Conservation (phyloP, 345 rosid species). For the Murraya paniculata region DNA sequence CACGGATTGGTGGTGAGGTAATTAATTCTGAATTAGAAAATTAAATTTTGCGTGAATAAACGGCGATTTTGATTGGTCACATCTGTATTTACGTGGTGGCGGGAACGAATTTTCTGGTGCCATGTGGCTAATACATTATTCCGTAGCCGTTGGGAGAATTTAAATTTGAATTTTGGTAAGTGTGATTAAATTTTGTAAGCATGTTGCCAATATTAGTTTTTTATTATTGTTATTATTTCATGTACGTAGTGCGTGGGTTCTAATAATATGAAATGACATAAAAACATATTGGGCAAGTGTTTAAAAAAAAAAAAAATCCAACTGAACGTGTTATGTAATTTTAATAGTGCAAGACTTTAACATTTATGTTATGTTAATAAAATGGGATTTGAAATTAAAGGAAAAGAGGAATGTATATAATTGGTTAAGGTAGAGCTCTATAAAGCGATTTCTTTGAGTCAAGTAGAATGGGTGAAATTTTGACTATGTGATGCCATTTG, state of each 20-base stretch:
- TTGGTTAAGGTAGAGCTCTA: no score
- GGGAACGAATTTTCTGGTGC: conserved; percentile 7
- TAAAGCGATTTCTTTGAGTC: neutral
- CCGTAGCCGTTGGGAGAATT: conserved; percentile 7
- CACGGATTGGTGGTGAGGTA: neutral
- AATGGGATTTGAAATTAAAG: no score
- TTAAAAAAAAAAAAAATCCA: no score
- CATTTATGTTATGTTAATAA: no score
- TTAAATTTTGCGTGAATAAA: neutral
- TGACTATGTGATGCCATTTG: neutral
- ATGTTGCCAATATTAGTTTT: neutral
- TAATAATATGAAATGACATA: no score
- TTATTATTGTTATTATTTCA: no score
- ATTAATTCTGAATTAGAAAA: neutral
- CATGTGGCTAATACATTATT: neutral
- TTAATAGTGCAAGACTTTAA: no score
- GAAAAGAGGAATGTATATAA: no score
- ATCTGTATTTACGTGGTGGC: conserved; percentile 15
- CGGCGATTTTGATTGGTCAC: neutral
- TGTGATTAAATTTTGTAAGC: neutral
- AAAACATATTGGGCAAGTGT: no score
- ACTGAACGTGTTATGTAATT: no score
- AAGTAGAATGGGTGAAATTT: neutral
- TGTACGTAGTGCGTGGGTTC: neutral
- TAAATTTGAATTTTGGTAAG: neutral